Evolutionary conservation across 2,329 filamentous ascomycete genomes (phyloP).

Genomic region (Chrysoporthe austroafricana): DNA sequence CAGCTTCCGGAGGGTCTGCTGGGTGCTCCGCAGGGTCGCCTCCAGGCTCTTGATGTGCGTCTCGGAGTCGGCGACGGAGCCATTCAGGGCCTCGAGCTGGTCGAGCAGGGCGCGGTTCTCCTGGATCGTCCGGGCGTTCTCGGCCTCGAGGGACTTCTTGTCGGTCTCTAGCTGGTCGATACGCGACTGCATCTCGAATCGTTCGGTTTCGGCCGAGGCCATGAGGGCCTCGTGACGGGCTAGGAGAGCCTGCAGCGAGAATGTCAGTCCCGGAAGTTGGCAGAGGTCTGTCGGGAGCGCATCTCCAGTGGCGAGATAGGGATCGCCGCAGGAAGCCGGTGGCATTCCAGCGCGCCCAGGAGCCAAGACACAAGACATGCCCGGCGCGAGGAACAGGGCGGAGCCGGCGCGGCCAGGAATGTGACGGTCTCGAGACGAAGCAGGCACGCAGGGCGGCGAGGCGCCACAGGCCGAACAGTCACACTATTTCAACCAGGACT

Average conservation of each 20-base stretch:
- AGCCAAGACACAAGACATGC: slow-evolving; percentile 12
- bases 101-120: slow-evolving; percentile 83
- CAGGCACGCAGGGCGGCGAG: not conserved
- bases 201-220: slow-evolving; percentile 86
- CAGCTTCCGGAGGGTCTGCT: slow-evolving; percentile 75
- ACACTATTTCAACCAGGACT: not conserved
- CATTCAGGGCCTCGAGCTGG: slow-evolving; percentile 84
- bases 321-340: slow-evolving; percentile 4
- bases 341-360: slow-evolving; percentile 17
- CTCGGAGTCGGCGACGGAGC: slow-evolving; percentile 78
- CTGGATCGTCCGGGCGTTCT: slow-evolving; percentile 77
- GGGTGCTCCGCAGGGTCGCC: slow-evolving; percentile 74
- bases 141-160: slow-evolving; percentile 74
- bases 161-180: slow-evolving; percentile 77
- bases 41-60: slow-evolving; percentile 77
- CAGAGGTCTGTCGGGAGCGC: slow-evolving; percentile 15
- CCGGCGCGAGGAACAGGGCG: slow-evolving; percentile 5
- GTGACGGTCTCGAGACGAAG: slow-evolving; percentile 22
- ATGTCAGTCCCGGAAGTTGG: slow-evolving; percentile 66
- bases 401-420: slow-evolving; percentile 33
- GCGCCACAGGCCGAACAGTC: not conserved
- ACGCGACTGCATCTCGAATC: slow-evolving; percentile 69
- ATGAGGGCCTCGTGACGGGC: slow-evolving; percentile 94
- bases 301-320: slow-evolving; percentile 21
- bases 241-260: slow-evolving; percentile 80